These are phyloP conservation scores for Epichloe sylvatica DNA, from an alignment of 2,329 filamentous ascomycete species.

Conservation along the genomic window DNA sequence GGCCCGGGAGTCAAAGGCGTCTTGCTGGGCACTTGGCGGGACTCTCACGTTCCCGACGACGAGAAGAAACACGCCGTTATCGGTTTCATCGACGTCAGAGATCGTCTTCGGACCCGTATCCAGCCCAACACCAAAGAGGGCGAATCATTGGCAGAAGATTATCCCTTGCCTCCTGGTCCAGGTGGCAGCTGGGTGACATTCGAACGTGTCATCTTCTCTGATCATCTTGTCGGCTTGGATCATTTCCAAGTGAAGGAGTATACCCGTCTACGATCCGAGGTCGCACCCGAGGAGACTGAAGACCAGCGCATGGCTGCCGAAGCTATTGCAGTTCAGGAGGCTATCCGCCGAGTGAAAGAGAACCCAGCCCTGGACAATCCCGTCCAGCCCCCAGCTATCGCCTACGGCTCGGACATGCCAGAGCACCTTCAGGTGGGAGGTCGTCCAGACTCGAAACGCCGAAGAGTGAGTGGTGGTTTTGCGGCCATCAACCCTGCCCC, in stretches of 20 bases:
- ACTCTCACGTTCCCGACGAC: slow-evolving; percentile 36
- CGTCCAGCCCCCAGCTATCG: slow-evolving; percentile 29
- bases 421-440: slow-evolving; percentile 23
- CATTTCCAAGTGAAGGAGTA: slow-evolving; percentile 49
- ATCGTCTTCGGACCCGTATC: slow-evolving; percentile 46
- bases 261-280: slow-evolving; percentile 37
- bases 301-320: slow-evolving; percentile 27
- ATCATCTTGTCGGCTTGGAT: slow-evolving; percentile 40
- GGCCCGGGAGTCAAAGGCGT: slow-evolving; percentile 29
- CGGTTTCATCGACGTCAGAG: slow-evolving; percentile 48
- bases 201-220: slow-evolving; percentile 43
- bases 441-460: slow-evolving; percentile 32
- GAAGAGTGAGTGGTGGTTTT: slow-evolving; percentile 27
- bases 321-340: slow-evolving; percentile 31
- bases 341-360: slow-evolving; percentile 27
- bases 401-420: slow-evolving; percentile 36
- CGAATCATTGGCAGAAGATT: slow-evolving; percentile 30
- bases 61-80: slow-evolving; percentile 43
- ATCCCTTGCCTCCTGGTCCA: slow-evolving; percentile 40
- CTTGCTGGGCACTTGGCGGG: slow-evolving; percentile 45
- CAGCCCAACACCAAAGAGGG: slow-evolving; percentile 35
- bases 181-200: slow-evolving; percentile 53
- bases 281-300: slow-evolving; percentile 19
- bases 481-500: slow-evolving; percentile 19
- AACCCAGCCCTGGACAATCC: slow-evolving; percentile 31